phyloP scores from a whole-genome alignment of 371 early-diverging fungal species.

The Chytridium lagenaria region DNA sequence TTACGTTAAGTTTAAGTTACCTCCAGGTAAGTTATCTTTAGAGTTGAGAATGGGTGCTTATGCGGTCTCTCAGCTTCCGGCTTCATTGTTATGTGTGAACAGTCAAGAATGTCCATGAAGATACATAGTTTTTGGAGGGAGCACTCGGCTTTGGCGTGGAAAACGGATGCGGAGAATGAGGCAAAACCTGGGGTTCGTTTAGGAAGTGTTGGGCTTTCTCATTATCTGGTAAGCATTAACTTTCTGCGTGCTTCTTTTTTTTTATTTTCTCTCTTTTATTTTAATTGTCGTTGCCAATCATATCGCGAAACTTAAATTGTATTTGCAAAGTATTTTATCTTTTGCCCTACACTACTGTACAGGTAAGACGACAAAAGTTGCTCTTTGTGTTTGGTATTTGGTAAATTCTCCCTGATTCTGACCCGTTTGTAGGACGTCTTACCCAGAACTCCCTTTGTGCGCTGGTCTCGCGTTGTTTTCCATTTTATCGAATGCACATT shows the following conservation, averaged over 20 bases:
- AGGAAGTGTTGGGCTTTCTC: slow-evolving; percentile 20
- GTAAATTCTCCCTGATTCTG: background rate
- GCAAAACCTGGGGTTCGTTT: background rate
- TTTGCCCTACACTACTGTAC: slow-evolving; percentile 32
- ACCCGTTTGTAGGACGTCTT: slow-evolving; percentile 19
- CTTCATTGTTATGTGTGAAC: slow-evolving; percentile 36
- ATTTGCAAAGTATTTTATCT: slow-evolving; percentile 27
- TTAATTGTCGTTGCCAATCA: too few relatives aligned
- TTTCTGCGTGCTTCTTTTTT: background rate
- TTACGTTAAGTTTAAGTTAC: slow-evolving; percentile 22
- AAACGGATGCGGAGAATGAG: slow-evolving; percentile 1
- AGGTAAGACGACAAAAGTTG: background rate
- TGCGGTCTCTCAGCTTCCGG: slow-evolving; percentile 37
- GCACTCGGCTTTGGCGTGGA: slow-evolving; percentile 10
- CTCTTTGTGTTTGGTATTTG: background rate
- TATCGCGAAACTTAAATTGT: too few relatives aligned
- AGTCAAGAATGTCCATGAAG: slow-evolving; percentile 32
- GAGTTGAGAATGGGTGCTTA: too few relatives aligned
- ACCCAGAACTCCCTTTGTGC: slow-evolving; percentile 35
- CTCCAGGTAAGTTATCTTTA: slow-evolving; percentile 24
- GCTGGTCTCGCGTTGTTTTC: slow-evolving; percentile 30
- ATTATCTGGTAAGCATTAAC: slow-evolving; percentile 10
- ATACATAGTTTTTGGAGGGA: slow-evolving; percentile 31
- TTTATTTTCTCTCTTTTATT: background rate
- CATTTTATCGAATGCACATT: slow-evolving; percentile 25